phyloP scores from a whole-genome alignment of 371 early-diverging fungal species.

The Massospora cicadina region DNA sequence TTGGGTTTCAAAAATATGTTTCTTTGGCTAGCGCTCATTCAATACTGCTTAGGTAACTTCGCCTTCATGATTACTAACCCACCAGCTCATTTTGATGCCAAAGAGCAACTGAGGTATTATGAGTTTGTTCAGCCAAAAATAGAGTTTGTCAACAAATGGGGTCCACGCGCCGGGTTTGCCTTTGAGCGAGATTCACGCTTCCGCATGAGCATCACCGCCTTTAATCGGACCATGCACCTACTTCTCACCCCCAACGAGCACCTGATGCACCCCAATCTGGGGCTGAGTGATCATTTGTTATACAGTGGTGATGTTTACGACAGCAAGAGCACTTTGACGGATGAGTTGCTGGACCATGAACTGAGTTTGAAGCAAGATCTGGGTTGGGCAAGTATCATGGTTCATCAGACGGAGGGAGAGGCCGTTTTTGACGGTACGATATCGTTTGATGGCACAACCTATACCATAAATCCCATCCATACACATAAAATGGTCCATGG shows the following conservation, averaged over 20 bases:
- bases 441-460: constrained; percentile 23
- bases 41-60: no score
- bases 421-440: constrained; percentile 7
- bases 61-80: no score
- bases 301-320: not conserved
- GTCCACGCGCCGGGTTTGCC: not conserved
- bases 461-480: constrained; percentile 30
- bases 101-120: not conserved
- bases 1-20: no score
- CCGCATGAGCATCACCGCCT: not conserved
- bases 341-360: not conserved
- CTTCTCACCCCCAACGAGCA: not conserved
- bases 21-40: no score
- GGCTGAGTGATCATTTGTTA: not conserved
- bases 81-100: no score
- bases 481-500: constrained; percentile 33
- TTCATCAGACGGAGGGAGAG: constrained; percentile 25
- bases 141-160: not conserved
- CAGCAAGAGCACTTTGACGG: not conserved
- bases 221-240: not conserved
- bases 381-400: constrained; percentile 49
- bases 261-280: not conserved
- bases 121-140: not conserved
- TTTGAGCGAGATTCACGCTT: not conserved
- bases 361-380: not conserved